Conservation (phyloP, 164 flowering plant species). For the Aristolochia californica region DNA sequence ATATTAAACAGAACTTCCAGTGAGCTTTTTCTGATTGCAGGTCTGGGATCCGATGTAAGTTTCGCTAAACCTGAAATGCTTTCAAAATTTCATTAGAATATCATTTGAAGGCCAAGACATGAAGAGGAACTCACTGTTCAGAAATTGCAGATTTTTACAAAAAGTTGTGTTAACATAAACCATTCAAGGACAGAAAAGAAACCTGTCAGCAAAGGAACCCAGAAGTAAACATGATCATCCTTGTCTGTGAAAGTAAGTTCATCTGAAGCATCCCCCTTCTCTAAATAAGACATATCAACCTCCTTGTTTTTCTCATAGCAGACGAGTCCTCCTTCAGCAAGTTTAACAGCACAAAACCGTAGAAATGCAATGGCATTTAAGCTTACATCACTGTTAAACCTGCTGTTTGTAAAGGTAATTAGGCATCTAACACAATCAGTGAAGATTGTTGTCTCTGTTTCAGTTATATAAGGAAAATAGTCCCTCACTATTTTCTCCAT, state of each 20-base stretch:
- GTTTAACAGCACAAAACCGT: slow-evolving; percentile 93
- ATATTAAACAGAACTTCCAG: slow-evolving; percentile 94
- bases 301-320: slow-evolving; percentile 44
- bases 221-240: slow-evolving; percentile 69
- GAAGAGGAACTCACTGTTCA: too few relatives aligned
- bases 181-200: not conserved
- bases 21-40: slow-evolving; percentile 79
- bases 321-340: slow-evolving; percentile 89
- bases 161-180: too few relatives aligned
- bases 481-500: slow-evolving; percentile 98
- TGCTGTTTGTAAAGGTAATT: slow-evolving; percentile 83
- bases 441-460: slow-evolving; percentile 85
- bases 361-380: slow-evolving; percentile 98
- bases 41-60: slow-evolving; percentile 81
- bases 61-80: slow-evolving; percentile 75
- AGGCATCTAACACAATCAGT: slow-evolving; percentile 98
- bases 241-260: slow-evolving; percentile 33
- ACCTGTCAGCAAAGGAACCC: slow-evolving; percentile 97
- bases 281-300: slow-evolving; percentile 20
- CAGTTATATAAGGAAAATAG: slow-evolving; percentile 92
- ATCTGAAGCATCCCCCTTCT: slow-evolving; percentile 29
- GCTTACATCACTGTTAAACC: slow-evolving; percentile 90
- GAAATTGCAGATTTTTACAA: too few relatives aligned
- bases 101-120: not conserved
- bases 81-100: not conserved